Evolutionary conservation across 2,329 filamentous ascomycete genomes (phyloP).

Genomic region (Pyricularia grisea): DNA sequence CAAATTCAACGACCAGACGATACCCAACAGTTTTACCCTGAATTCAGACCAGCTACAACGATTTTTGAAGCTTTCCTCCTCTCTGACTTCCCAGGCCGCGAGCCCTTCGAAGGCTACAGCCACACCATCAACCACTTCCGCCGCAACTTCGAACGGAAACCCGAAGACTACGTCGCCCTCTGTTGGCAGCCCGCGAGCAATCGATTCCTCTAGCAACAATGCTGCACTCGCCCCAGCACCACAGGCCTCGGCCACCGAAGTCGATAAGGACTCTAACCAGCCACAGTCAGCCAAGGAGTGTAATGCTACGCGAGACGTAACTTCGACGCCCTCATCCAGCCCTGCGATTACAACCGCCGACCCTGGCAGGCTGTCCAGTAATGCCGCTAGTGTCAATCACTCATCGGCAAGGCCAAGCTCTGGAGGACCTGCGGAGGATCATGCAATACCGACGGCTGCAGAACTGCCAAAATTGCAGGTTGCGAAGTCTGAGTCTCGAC

Average conservation of each 20-base stretch:
- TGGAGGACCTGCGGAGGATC: background rate
- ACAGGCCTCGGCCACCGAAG: background rate
- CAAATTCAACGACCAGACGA: constrained; percentile 40
- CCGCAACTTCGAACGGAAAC: background rate
- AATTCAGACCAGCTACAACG: background rate
- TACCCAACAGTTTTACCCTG: constrained; percentile 36
- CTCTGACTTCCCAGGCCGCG: background rate
- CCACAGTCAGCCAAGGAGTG: background rate
- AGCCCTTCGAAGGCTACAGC: background rate
- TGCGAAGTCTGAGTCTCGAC: background rate
- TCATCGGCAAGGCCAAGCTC: background rate
- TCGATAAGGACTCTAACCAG: background rate
- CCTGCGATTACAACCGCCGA: background rate
- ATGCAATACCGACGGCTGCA: background rate
- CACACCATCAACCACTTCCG: background rate
- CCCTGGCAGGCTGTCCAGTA: background rate
- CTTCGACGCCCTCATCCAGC: background rate
- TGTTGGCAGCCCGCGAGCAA: background rate
- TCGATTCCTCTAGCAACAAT: background rate
- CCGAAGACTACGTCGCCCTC: background rate
- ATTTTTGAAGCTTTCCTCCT: background rate
- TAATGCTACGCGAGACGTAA: background rate
- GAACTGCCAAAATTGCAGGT: background rate
- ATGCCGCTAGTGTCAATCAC: too few species aligned
- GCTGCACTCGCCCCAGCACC: background rate